phyloP scores from a whole-genome alignment of 1,284 basidiomycete species.

The Takashimella tepidaria region DNA sequence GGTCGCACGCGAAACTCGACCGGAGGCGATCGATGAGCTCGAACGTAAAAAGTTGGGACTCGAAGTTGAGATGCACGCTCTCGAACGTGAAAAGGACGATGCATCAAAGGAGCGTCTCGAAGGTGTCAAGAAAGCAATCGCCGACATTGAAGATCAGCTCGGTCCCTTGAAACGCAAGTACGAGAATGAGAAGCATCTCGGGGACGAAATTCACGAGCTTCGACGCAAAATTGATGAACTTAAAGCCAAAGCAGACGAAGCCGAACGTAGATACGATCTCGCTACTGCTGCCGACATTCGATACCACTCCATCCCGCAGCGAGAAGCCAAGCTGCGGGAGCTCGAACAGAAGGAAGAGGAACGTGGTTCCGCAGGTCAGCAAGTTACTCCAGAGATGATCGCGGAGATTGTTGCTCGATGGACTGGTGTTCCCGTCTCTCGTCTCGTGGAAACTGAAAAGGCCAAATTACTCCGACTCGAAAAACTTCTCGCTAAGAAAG shows the following conservation, averaged over 20 bases:
- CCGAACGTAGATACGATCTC: conserved; percentile 80
- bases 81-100: conserved; percentile 87
- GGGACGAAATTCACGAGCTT: conserved; percentile 76
- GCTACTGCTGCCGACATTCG: conserved; percentile 82
- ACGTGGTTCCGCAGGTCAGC: conserved; percentile 42
- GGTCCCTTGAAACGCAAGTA: conserved; percentile 81
- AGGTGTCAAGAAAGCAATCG: conserved; percentile 70
- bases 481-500: conserved; percentile 49
- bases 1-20: conserved; percentile 88
- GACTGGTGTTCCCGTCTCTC: conserved; percentile 47
- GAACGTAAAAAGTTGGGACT: conserved; percentile 87
- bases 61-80: conserved; percentile 91
- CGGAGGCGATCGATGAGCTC: conserved; percentile 91
- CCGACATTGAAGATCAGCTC: conserved; percentile 84
- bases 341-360: conserved; percentile 53
- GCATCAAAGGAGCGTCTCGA: conserved; percentile 84
- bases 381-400: conserved; percentile 52
- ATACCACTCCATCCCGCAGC: conserved; percentile 88
- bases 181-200: conserved; percentile 81
- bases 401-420: conserved; percentile 55
- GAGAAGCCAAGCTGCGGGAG: conserved; percentile 64
- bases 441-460: conserved; percentile 46
- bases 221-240: conserved; percentile 86
- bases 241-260: conserved; percentile 87
- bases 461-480: conserved; percentile 53